phyloP scores from a whole-genome alignment of 768 basidiomycete species.

The Auricularia sp. region DNA sequence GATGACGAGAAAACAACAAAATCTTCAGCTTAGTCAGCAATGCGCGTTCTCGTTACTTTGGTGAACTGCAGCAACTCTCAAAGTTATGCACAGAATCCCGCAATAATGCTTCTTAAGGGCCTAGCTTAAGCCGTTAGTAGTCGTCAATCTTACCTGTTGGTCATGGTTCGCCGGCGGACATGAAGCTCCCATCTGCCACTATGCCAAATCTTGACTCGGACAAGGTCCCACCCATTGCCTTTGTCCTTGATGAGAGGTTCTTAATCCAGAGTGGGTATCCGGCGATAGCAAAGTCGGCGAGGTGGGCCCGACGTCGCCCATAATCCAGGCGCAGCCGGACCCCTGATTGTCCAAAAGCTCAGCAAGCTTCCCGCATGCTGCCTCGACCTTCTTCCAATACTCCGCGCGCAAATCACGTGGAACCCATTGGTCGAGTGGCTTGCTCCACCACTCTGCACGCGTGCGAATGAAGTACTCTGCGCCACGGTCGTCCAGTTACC shows the following conservation, averaged over 20 bases:
- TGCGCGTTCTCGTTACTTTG: no score
- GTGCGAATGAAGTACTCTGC: not conserved
- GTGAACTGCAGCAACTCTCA: no score
- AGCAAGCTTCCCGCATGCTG: constrained; percentile 9
- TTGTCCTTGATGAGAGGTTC: constrained; percentile 25
- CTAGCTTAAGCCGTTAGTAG: no score
- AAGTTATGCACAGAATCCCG: no score
- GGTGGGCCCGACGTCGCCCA: constrained; percentile 24
- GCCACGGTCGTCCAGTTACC: not conserved
- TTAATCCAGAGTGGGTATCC: constrained; percentile 23
- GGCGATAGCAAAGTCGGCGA: constrained; percentile 33
- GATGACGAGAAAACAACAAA: no score
- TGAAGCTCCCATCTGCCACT: constrained; percentile 19
- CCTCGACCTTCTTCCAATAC: constrained; percentile 10
- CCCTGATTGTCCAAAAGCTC: constrained; percentile 19
- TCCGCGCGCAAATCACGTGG: constrained; percentile 19
- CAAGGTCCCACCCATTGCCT: constrained; percentile 33
- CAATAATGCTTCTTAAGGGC: no score
- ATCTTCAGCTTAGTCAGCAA: no score
- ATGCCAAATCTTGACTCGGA: constrained; percentile 24
- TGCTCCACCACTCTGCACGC: not conserved
- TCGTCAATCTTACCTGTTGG: no score
- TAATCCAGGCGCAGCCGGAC: constrained; percentile 22
- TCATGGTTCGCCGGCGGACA: no score
- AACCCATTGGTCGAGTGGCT: not conserved